phyloP scores from a whole-genome alignment of 2,329 filamentous ascomycete species.

The Phaeosphaeria sp. region DNA sequence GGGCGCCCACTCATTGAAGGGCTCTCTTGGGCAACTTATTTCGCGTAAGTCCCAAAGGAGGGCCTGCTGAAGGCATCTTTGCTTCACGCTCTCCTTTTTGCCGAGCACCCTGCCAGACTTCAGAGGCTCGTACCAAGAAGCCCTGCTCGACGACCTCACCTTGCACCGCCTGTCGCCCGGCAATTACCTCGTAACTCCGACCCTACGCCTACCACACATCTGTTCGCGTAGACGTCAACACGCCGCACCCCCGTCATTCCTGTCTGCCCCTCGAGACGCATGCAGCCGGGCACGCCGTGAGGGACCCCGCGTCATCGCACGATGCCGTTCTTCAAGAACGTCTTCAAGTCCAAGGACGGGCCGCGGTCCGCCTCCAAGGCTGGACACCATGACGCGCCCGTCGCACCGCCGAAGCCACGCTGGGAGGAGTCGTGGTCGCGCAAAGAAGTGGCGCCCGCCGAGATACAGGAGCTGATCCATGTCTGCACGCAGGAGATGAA shows the following conservation, averaged over 20 bases:
- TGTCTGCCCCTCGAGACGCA: slow-evolving; percentile 23
- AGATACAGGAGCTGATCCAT: slow-evolving; percentile 85
- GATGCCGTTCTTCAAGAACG: slow-evolving; percentile 50
- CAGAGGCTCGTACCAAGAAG: slow-evolving; percentile 1
- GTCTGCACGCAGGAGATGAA: slow-evolving; percentile 92
- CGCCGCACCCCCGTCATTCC: slow-evolving; percentile 14
- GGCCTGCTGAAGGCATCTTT: slow-evolving; percentile 17
- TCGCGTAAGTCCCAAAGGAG: slow-evolving; percentile 25
- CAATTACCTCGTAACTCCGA: slow-evolving; percentile 2
- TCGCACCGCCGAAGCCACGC: slow-evolving; percentile 69
- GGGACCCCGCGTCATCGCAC: slow-evolving; percentile 23
- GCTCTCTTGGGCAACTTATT: slow-evolving; percentile 21
- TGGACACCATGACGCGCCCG: slow-evolving; percentile 32
- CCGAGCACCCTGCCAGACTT: slow-evolving; percentile 8
- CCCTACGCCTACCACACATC: not conserved
- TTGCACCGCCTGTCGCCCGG: slow-evolving; percentile 3
- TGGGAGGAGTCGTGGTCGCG: slow-evolving; percentile 91
- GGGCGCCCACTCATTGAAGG: slow-evolving; percentile 9
- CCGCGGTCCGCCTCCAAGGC: slow-evolving; percentile 39
- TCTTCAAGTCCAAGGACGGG: slow-evolving; percentile 47
- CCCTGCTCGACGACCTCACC: slow-evolving; percentile 15
- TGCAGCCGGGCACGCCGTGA: slow-evolving; percentile 27
- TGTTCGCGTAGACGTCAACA: slow-evolving; percentile 10
- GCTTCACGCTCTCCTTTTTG: slow-evolving; percentile 24
- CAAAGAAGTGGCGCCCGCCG: slow-evolving; percentile 82